Percentiles rank a stretch among this genome's conserved stretches.
Evolutionary conservation across 2,329 filamentous ascomycete species (phyloP).

Genomic region (Didymella arachidicola): DNA sequence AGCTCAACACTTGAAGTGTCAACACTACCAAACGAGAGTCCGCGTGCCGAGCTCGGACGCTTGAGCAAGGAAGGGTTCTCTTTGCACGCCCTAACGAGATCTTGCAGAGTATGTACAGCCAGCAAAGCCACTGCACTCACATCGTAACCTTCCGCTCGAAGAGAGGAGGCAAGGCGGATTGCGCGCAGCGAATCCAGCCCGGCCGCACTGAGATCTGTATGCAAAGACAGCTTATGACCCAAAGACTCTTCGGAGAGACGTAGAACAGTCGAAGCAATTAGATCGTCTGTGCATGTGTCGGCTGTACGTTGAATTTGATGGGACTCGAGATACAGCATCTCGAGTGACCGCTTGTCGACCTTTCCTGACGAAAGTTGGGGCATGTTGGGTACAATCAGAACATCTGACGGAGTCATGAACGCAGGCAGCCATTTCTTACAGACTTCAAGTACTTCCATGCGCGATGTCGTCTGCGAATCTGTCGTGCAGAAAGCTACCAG

Average conservation of each 20-base stretch:
- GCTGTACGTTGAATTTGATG: slow-evolving; percentile 22
- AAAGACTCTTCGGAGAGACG: slow-evolving; percentile 55
- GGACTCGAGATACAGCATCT: slow-evolving; percentile 60
- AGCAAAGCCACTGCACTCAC: slow-evolving; percentile 70
- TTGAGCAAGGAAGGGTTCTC: neutral
- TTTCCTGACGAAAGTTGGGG: slow-evolving; percentile 85
- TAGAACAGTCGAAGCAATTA: slow-evolving; percentile 45
- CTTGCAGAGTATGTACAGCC: slow-evolving; percentile 58
- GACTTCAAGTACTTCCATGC: slow-evolving; percentile 59
- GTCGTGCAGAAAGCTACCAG: slow-evolving; percentile 78
- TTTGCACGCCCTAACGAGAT: slow-evolving; percentile 33
- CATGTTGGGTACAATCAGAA: slow-evolving; percentile 69
- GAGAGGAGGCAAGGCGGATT: slow-evolving; percentile 68
- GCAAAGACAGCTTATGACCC: slow-evolving; percentile 45
- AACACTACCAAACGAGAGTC: neutral
- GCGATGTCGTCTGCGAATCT: slow-evolving; percentile 53
- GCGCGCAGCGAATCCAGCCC: slow-evolving; percentile 73
- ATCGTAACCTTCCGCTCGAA: slow-evolving; percentile 65
- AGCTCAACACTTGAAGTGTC: neutral
- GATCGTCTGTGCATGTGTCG: slow-evolving; percentile 25
- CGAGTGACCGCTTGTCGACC: slow-evolving; percentile 72
- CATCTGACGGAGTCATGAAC: slow-evolving; percentile 83
- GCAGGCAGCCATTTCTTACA: slow-evolving; percentile 79
- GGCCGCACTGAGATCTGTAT: slow-evolving; percentile 58
- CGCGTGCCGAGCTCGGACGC: neutral